Evolutionary conservation across 2,329 filamentous ascomycete species (phyloP).

Genomic region (Xenosphaeropsis pyriputrescens): DNA sequence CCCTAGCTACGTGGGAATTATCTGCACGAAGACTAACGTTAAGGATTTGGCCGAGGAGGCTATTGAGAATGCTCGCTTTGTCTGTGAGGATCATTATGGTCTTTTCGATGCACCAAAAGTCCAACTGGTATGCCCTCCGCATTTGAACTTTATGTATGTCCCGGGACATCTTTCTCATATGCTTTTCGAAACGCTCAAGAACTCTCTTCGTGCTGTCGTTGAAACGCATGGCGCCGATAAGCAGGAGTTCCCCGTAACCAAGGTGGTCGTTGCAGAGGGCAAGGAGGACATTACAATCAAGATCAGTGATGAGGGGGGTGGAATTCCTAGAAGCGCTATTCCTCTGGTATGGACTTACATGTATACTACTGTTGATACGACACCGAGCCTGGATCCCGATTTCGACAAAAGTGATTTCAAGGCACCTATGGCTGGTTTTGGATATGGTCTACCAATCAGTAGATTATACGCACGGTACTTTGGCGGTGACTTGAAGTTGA

Average conservation of each 20-base stretch:
- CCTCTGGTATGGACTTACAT: constrained; percentile 99
- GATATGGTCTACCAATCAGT: constrained; percentile 93
- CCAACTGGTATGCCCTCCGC: constrained; percentile 86
- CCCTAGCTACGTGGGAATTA: constrained; percentile 92
- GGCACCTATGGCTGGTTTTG: constrained; percentile 96
- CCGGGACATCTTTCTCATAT: constrained; percentile 98
- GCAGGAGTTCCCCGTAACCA: constrained; percentile 90
- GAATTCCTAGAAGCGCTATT: constrained; percentile 84
- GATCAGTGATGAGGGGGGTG: constrained; percentile 90
- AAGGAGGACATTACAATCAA: constrained; percentile 99
- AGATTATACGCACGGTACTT: constrained; percentile 93
- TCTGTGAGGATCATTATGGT: constrained; percentile 97
- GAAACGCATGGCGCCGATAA: constrained; percentile 91
- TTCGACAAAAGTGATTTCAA: constrained; percentile 99
- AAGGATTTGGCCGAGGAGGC: constrained; percentile 89
- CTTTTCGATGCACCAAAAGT: constrained; percentile 94
- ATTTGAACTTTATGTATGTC: constrained; percentile 98
- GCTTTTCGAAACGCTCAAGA: constrained; percentile 98
- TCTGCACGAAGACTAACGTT: constrained; percentile 97
- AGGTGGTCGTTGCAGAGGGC: constrained; percentile 93
- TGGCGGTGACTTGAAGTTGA: constrained; percentile 90
- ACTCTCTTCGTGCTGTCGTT: constrained; percentile 91
- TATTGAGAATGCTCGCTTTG: constrained; percentile 97
- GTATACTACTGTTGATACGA: constrained; percentile 97
- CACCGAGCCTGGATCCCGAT: constrained; percentile 86